Conservation (phyloP, 2,329 filamentous ascomycete genomes). For the Apiospora rasikravindrae region DNA sequence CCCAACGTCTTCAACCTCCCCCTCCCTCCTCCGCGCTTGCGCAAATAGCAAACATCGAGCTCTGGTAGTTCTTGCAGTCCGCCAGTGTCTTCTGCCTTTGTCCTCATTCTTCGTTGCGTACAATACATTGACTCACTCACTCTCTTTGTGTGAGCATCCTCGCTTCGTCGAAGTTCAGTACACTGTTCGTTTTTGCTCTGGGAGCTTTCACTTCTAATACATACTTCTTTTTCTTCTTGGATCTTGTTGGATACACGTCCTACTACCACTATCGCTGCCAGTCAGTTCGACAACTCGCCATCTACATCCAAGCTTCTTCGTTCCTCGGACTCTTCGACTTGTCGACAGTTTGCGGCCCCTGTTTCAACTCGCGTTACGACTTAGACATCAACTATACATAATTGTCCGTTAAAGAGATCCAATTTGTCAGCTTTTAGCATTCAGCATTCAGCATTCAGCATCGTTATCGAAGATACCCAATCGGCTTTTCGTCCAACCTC, state of each 20-base stretch:
- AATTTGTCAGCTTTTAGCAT: constrained; percentile 3
- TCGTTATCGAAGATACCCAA: constrained; percentile 13
- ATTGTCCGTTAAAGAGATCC: neutral
- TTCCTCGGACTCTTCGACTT: constrained; percentile 13
- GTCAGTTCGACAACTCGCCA: neutral
- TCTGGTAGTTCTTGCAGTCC: constrained; percentile 53
- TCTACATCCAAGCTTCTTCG: neutral
- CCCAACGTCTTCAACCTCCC: constrained; percentile 31
- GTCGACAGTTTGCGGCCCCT: constrained; percentile 15
- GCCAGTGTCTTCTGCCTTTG: constrained; percentile 29
- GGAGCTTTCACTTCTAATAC: constrained; percentile 15
- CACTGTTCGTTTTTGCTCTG: constrained; percentile 11
- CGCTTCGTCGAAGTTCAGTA: neutral
- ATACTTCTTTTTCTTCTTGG: neutral
- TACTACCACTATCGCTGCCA: neutral
- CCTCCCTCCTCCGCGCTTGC: constrained; percentile 30
- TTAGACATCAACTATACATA: constrained; percentile 7
- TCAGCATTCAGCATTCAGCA: neutral
- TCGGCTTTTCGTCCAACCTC: neutral
- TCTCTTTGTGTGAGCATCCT: neutral
- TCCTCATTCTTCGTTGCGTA: neutral
- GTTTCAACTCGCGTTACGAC: constrained; percentile 13
- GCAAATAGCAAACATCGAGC: constrained; percentile 43
- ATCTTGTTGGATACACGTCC: neutral
- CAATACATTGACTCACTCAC: neutral